Base-by-base conservation (phyloP, 2,329 filamentous ascomycete genomes). In the Neofusicoccum laricinum region DNA sequence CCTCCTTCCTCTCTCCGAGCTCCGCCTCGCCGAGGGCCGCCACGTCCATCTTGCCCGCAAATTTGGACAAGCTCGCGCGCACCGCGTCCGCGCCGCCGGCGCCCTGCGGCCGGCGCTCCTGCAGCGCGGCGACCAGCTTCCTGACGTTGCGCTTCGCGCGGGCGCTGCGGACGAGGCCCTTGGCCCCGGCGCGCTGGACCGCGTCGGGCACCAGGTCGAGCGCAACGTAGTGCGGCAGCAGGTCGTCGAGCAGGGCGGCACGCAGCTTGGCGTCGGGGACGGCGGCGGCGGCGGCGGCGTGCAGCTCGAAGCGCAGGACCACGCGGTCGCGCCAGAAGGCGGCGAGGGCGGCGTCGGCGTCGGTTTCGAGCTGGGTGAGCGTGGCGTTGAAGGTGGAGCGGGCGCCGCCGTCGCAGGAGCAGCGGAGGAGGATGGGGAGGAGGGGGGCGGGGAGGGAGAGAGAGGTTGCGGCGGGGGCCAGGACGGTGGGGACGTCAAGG, bases 181-280 rank as follows among this genome's bases (percentile, higher is more conserved):
- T 73, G 4, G 71, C 65, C 3, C 70, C 66, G 7, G 74, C 73
- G 64, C 75, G 76, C 3, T 70, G 41, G 2, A 76, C 38, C 2
- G 70, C 66, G 10, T 76, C 75, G 0, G 75, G 72, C 0, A 78
- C 32, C 7, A 77, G 70, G 5, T 78, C 76, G 61, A 72, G 73
- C 15, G 67, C 66, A 11, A 74, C 34, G 55, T 77, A 73, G 3
- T 66, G 61, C 3, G 70, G 64, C 3, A 78, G 68, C 3, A 78
- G 58, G 6, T 76, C 72, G 4, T 69, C 66, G 8, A 78, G 70
- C 57, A 77, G 75, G n/a, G 25, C 25, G 4, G 69, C 69, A 32
- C 66, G 69, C 1, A 78, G 65, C 50, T 74, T 78, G 12, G 66
- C 30, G 34, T 77, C 76, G 0, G 67, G 49, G 25, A 77, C 63